These are phyloP conservation scores for Cucumis sativus DNA, from an alignment of 306 rosid genomes.

Conservation along the genomic window Cucumber_9930_V3 NC_026655.2:25511001-25511500, in stretches of 20 bases:
- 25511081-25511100: neutral
- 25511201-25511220: neutral
- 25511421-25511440: no score
- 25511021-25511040: conserved; percentile 16
- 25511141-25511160: neutral
- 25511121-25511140: neutral
- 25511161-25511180: neutral
- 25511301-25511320: neutral
- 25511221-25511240: conserved; percentile 10
- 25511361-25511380: no score
- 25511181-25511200: neutral
- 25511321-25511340: neutral
- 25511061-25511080: neutral
- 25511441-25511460: no score
- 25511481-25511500: no score
- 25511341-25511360: neutral
- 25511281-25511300: conserved; percentile 2
- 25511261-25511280: neutral
- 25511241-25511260: conserved; percentile 2
- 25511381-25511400: no score
- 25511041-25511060: neutral
- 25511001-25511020: conserved; percentile 74
- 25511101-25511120: conserved; percentile 4
- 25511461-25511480: no score
- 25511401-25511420: no score